Evolutionary conservation across 371 early-diverging fungal genomes (phyloP), one percentile per base, ranked within the genome.

Genomic region (Mortierella polycephala): DNA sequence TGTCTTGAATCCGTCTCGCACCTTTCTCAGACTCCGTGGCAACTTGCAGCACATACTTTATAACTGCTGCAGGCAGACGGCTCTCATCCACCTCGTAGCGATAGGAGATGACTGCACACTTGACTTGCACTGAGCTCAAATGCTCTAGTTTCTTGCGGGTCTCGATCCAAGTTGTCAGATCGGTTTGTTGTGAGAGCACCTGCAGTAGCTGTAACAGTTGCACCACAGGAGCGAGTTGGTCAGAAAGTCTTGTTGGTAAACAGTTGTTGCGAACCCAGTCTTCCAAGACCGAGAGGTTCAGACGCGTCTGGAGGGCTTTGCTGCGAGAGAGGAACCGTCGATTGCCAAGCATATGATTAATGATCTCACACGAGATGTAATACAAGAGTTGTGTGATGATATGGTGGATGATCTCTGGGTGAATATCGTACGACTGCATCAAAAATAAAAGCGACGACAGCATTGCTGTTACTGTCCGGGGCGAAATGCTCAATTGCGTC

Each of bases 1-100:
- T 53, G n/a, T 66, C 67, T 46, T 60, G 20, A 40, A 46, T 60
- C 58, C 66, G 73, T 23, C 66, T 49, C 52, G 46, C 41, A 10
- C 64, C 65, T 46, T 86, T 87, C 44, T 86, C 87, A 1, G 87
- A 85, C 53, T 91, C 92, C 54, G 88, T 87, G 23, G 89, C 91
- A 11, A 87, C 77, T 49, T 90, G 89, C 46, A 87, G 73, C 8
- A 95, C 88, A 75, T 94, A 94, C 51, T 86, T 85, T 60, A 86
- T 88, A 2, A 96, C 85, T 52, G 92, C 95, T 14, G 86, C 86
- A 7, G 93, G 85, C 41, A 96, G 64, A 9, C 83, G 75, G 12
- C 82, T 58, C 69, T 97, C 98, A 18, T 88, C 88, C 7, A 94
- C 90, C 69, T 97, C 98, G 72, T 95, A 97, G 10, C 92, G 88